Evolutionary conservation across 2,329 filamentous ascomycete species (phyloP).

Genomic region (Corinectria fuckeliana): DNA sequence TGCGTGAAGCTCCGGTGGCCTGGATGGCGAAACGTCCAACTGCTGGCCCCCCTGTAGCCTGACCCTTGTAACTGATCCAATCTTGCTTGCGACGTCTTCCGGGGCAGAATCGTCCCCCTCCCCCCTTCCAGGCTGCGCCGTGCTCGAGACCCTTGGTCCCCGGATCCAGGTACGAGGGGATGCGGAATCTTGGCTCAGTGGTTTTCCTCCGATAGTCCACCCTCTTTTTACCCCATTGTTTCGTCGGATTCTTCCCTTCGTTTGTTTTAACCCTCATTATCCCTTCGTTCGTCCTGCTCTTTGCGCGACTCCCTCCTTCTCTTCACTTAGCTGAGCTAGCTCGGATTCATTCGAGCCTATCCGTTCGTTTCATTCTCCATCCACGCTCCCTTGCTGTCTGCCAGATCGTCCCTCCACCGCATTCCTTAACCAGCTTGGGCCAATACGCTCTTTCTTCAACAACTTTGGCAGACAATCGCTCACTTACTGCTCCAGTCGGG

Average conservation of each 20-base stretch:
- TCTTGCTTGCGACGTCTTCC: slow-evolving; percentile 34
- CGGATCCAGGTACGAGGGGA: slow-evolving; percentile 4
- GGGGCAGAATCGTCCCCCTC: slow-evolving; percentile 7
- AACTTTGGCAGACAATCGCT: not conserved
- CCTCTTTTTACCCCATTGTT: slow-evolving; percentile 7
- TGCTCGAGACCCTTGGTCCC: slow-evolving; percentile 3
- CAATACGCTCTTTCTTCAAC: slow-evolving; percentile 20
- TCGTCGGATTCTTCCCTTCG: slow-evolving; percentile 22
- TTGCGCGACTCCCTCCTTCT: slow-evolving; percentile 6
- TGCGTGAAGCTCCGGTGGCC: not conserved
- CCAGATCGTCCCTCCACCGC: slow-evolving; percentile 21
- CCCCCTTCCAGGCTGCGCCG: too few relatives aligned
- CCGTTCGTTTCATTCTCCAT: slow-evolving; percentile 19
- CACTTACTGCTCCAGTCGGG: not conserved
- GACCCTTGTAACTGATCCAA: slow-evolving; percentile 41
- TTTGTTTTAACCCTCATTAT: slow-evolving; percentile 29
- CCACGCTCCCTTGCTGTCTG: slow-evolving; percentile 16
- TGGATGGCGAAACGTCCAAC: slow-evolving; percentile 24
- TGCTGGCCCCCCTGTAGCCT: slow-evolving; percentile 28
- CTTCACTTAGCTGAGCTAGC: slow-evolving; percentile 32
- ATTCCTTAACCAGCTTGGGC: slow-evolving; percentile 31
- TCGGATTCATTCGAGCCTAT: slow-evolving; percentile 14
- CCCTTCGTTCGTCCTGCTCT: slow-evolving; percentile 29
- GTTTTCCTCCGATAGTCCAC: slow-evolving; percentile 7
- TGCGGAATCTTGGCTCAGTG: slow-evolving; percentile 16